Base-by-base conservation (phyloP, 306 rosid species). In the Vigna hirtella region DNA sequence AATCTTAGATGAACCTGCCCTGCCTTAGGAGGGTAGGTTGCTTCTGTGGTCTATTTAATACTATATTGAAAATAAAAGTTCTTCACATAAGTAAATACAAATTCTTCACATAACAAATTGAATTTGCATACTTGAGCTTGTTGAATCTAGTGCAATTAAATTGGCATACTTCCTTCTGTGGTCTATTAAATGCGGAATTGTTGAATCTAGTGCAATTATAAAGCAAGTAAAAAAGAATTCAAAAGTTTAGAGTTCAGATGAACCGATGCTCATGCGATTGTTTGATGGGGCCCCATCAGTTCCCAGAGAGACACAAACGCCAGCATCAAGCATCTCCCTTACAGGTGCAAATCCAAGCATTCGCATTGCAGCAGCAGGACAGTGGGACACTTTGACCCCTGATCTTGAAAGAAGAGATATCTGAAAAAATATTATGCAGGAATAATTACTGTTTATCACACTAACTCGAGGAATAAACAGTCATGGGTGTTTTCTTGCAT, bases 341-440 rank as follows among this genome's bases (percentile, higher is more conserved):
- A 94, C 80, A 20, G 96, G 98, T 40, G 94, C 97, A 88, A 91
- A 94, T 84, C 91, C 96, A 85, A 94, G 97, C 98, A 94, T 94
- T 73, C 91, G 78, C 97, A 94, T 94, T 74, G 97, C 97, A 77
- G 97, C 83, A 77, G 96, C 98, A 58, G 93, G 93, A 74, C 96
- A 90, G 77, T 94, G 94, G 86, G 98, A 94, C 51, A 90, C 91
- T 87, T 94, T 90, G 52, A 89, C 94, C 80, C 90, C 94, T 6
- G 86, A 88, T 81, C 68, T 90, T 75, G 91, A 89, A 77, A 94
- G 92, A 77, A 87, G 89, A 50, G 86, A 82, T 81, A 94, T 89
- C 97, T 90, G 89, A 85, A 78, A 85, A 74, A 40, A 85, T 70
- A 24, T 59, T 24, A 20, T 30, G 50, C 51, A 56, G 76, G 56